Percentiles rank a stretch among this genome's conserved stretches.
Evolutionary conservation across 305 asterid species (phyloP).

Genomic region (Withania somnifera): DNA sequence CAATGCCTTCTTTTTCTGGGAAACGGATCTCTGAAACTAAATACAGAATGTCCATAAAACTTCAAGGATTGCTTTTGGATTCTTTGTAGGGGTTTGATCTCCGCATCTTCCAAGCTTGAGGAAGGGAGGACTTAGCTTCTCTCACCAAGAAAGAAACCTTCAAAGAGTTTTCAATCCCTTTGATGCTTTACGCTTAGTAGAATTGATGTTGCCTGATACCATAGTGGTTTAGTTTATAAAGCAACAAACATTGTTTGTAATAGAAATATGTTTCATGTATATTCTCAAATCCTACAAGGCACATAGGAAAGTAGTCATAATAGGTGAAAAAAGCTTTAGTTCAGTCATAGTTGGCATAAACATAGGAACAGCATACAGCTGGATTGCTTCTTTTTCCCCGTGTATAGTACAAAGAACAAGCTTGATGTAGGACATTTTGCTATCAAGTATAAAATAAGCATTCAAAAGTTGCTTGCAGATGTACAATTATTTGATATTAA

Average conservation of each 20-base stretch:
- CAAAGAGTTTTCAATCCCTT: neutral
- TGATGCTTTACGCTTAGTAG: neutral
- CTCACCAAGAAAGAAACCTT: neutral
- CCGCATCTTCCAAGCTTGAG: neutral
- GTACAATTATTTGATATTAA: neutral
- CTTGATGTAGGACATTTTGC: neutral
- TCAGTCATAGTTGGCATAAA: neutral
- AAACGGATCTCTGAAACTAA: neutral
- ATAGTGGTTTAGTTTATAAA: neutral
- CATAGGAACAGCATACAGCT: neutral
- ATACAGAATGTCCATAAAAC: neutral
- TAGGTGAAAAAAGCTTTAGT: neutral
- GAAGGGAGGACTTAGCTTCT: neutral
- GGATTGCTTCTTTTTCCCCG: neutral
- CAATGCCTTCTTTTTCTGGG: neutral
- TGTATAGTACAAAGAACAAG: conserved; percentile 1
- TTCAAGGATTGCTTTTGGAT: neutral
- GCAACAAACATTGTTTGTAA: neutral
- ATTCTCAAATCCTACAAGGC: neutral
- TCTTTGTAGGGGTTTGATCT: neutral
- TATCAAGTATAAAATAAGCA: neutral
- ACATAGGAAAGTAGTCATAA: neutral
- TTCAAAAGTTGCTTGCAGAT: neutral
- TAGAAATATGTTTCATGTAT: conserved; percentile 4
- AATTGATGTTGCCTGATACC: neutral